Evolutionary conservation across 2,329 filamentous ascomycete species (phyloP).

Genomic region (Aotearoamyces nothofagi): DNA sequence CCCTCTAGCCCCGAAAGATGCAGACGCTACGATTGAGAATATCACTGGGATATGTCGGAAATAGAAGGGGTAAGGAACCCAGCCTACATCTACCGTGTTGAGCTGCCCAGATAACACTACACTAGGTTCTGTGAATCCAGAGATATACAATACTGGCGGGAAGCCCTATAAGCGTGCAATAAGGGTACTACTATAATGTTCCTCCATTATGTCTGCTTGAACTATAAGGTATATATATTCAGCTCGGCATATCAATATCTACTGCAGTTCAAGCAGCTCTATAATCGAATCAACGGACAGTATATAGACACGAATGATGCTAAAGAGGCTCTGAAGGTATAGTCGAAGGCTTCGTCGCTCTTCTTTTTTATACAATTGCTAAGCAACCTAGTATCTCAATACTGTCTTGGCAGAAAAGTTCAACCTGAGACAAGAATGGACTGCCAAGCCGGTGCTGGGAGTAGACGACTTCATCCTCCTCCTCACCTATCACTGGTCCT

Average conservation of each 20-base stretch:
- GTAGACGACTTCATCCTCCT: conserved; percentile 8
- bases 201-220: conserved; percentile 2
- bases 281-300: conserved; percentile 7
- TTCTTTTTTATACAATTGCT: neutral
- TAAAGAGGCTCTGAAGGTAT: conserved; percentile 2
- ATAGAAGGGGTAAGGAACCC: conserved; percentile 5
- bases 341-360: conserved; percentile 2
- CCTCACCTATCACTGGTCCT: conserved; percentile 8
- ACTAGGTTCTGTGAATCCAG: conserved; percentile 3
- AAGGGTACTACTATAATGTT: conserved; percentile 3
- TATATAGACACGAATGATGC: conserved; percentile 8
- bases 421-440: neutral
- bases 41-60: conserved; percentile 5
- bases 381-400: conserved; percentile 2
- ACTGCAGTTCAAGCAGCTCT: conserved; percentile 12
- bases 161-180: conserved; percentile 1
- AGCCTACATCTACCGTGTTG: conserved; percentile 1
- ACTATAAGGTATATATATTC: conserved; percentile 5
- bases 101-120: conserved; percentile 2
- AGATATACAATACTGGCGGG: neutral
- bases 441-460: conserved; percentile 4
- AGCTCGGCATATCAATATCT: conserved; percentile 11
- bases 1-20: conserved; percentile 2
- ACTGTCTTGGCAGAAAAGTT: neutral
- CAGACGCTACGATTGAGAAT: conserved; percentile 6